Evolutionary conservation across 345 rosid species (phyloP).

Genomic region (Alliaria petiolata): DNA sequence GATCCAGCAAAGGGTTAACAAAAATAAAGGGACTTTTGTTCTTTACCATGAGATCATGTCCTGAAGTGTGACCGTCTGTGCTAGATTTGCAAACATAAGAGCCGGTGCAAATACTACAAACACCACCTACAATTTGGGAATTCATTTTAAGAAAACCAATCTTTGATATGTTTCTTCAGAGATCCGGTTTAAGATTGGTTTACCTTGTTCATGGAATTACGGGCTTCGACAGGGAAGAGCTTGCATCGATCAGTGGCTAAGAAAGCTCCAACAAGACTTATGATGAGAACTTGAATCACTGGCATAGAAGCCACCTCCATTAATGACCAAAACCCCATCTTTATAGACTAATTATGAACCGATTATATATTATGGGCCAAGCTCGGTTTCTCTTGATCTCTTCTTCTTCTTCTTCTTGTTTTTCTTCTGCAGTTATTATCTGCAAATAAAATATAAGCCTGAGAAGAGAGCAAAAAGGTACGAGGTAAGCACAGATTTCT

Average conservation of each 20-base stretch:
- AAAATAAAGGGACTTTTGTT: neutral
- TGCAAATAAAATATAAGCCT: constrained; percentile 1
- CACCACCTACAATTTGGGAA: constrained; percentile 52
- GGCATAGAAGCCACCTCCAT: constrained; percentile 91
- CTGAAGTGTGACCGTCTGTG: constrained; percentile 72
- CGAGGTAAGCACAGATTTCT: neutral
- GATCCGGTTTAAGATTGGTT: neutral
- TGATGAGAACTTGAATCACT: constrained; percentile 64
- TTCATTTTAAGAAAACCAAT: neutral
- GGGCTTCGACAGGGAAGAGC: constrained; percentile 56
- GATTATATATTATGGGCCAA: neutral
- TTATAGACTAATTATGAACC: neutral
- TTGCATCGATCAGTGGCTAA: constrained; percentile 64
- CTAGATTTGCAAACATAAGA: constrained; percentile 83
- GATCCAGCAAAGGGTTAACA: neutral
- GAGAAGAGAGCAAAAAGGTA: constrained; percentile 4
- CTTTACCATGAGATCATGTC: constrained; percentile 83
- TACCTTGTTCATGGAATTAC: constrained; percentile 83
- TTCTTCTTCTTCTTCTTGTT: neutral
- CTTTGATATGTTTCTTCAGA: neutral
- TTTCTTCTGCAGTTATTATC: neutral
- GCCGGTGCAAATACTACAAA: constrained; percentile 75
- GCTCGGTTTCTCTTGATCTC: no score
- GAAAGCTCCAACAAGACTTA: constrained; percentile 74
- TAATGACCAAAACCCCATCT: constrained; percentile 88